A percentile compares a stretch with the other conserved stretches of the same genome.
Evolutionary conservation across 1,139 yeast genomes (phyloP).

Genomic region (Yamadazyma triangularis): DNA sequence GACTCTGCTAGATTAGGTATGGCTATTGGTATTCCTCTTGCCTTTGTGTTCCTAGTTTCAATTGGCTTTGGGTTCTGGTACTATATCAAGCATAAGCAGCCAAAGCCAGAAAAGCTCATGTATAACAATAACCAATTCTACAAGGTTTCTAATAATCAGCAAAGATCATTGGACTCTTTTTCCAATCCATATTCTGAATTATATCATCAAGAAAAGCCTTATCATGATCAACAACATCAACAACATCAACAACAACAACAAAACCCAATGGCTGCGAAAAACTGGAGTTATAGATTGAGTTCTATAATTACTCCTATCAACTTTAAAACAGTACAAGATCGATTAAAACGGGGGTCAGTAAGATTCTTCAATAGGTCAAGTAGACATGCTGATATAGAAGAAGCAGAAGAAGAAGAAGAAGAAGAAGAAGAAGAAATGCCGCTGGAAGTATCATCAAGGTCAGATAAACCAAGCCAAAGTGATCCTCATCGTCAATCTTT

Average conservation of each 20-base stretch:
- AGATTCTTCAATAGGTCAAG: constrained; percentile 9
- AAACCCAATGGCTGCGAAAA: neutral
- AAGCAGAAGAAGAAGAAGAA: too few relatives aligned
- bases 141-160: constrained; percentile 2
- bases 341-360: constrained; percentile 6
- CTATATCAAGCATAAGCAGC: constrained; percentile 8
- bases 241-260: neutral
- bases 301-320: constrained; percentile 9
- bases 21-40: constrained; percentile 43
- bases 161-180: too few relatives aligned
- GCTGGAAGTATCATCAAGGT: neutral
- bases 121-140: constrained; percentile 9
- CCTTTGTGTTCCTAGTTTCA: constrained; percentile 24
- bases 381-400: constrained; percentile 6
- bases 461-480: too few relatives aligned
- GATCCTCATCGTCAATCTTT: too few relatives aligned
- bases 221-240: neutral
- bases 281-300: neutral
- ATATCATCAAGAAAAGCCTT: neutral
- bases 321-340: constrained; percentile 10
- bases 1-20: constrained; percentile 27
- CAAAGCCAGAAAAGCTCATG: constrained; percentile 4
- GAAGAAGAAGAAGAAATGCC: neutral
- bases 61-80: constrained; percentile 19
- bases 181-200: neutral